Evolutionary conservation across 2,329 filamentous ascomycete species (phyloP).

Genomic region (Coniochaeta hoffmannii): DNA sequence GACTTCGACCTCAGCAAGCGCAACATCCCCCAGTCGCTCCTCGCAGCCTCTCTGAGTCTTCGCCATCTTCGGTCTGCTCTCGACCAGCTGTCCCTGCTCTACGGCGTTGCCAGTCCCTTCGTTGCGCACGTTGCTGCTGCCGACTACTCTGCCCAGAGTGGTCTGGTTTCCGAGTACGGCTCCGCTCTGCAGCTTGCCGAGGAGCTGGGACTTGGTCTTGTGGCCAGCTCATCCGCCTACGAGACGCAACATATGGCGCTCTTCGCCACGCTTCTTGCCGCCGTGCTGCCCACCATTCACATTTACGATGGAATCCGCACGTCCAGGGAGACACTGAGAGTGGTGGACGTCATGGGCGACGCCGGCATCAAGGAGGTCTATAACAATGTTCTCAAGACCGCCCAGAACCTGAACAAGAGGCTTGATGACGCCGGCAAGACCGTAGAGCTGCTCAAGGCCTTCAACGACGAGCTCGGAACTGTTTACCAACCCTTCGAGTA

Average conservation of each 20-base stretch:
- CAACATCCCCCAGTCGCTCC: constrained; percentile 81
- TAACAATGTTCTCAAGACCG: constrained; percentile 53
- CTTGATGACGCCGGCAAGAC: constrained; percentile 66
- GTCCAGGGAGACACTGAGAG: constrained; percentile 62
- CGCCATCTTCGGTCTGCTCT: constrained; percentile 73
- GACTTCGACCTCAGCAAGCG: constrained; percentile 92
- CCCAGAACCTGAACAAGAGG: constrained; percentile 57
- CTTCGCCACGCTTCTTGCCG: constrained; percentile 64
- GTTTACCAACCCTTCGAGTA: constrained; percentile 94
- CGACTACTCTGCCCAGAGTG: constrained; percentile 65
- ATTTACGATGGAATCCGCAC: constrained; percentile 72
- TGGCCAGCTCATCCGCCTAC: constrained; percentile 78
- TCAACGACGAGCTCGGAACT: constrained; percentile 90
- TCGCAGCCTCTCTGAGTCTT: constrained; percentile 79
- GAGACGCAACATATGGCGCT: constrained; percentile 89
- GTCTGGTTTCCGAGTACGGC: constrained; percentile 82
- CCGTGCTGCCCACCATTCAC: constrained; percentile 68
- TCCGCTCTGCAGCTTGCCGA: constrained; percentile 74
- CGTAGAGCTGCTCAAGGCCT: constrained; percentile 59
- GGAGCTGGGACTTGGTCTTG: constrained; percentile 80
- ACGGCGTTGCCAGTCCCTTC: constrained; percentile 86
- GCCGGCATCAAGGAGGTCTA: constrained; percentile 57
- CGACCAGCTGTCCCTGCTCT: constrained; percentile 86
- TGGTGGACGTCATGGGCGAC: constrained; percentile 64
- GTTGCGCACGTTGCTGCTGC: constrained; percentile 87